These are phyloP conservation scores for Podaxis pistillaris DNA, from an alignment of 768 basidiomycete species.

Conservation along the genomic window DNA sequence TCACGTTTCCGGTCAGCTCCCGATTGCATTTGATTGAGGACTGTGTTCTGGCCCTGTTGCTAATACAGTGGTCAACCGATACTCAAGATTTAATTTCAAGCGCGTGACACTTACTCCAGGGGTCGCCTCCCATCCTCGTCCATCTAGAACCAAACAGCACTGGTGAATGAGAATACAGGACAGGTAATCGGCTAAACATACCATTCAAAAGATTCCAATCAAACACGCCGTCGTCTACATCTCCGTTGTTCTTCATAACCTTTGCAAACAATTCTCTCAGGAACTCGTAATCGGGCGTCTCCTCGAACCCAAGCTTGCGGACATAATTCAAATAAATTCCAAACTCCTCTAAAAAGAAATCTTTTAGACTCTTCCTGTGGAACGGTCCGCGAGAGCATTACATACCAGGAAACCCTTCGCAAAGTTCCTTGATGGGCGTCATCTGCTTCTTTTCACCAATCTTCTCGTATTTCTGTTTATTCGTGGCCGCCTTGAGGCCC, in stretches of 20 bases:
- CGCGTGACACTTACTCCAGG: conserved; percentile 13
- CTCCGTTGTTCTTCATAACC: conserved; percentile 87
- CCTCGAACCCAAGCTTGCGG: conserved; percentile 97
- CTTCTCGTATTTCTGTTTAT: conserved; percentile 99
- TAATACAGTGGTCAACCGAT: conserved; percentile 4
- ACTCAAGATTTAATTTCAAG: conserved; percentile 31
- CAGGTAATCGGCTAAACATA: conserved; percentile 26
- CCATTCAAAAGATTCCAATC: conserved; percentile 96
- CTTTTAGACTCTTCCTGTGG: conserved; percentile 12
- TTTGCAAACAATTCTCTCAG: conserved; percentile 92
- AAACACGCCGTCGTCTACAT: conserved; percentile 89
- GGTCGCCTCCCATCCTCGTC: conserved; percentile 92
- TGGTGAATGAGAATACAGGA: conserved; percentile 6
- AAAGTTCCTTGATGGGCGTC: conserved; percentile 95
- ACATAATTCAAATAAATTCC: conserved; percentile 99
- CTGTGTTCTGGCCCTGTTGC: conserved; percentile 59
- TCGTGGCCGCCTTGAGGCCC: conserved; percentile 97
- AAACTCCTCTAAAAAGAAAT: conserved; percentile 77
- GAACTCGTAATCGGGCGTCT: conserved; percentile 99
- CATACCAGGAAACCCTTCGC: conserved; percentile 91
- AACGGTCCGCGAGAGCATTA: conserved; percentile 11
- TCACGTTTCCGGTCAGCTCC: conserved; percentile 63
- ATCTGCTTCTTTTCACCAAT: conserved; percentile 99
- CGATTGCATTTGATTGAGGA: conserved; percentile 64
- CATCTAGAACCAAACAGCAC: conserved; percentile 44